Evolutionary conservation across 345 rosid species (phyloP).

Genomic region (Erucastrum elatum): DNA sequence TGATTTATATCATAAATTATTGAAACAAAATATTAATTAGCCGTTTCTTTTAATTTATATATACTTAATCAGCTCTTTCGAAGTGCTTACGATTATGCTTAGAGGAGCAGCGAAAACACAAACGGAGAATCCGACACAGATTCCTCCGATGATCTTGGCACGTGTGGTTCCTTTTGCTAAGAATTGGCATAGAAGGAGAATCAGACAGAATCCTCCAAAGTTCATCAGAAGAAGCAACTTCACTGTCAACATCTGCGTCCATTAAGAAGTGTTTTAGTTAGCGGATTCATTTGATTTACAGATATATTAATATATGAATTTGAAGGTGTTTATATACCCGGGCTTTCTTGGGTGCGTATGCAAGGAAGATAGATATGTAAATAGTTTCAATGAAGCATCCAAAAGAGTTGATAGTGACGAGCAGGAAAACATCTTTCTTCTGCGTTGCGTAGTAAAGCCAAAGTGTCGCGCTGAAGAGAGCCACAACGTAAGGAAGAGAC

Average conservation of each 20-base stretch:
- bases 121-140: slow-evolving; percentile 49
- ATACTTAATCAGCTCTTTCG: background rate
- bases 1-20: background rate
- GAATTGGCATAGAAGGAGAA: slow-evolving; percentile 52
- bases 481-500: slow-evolving; percentile 60
- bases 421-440: slow-evolving; percentile 58
- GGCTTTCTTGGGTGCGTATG: slow-evolving; percentile 53
- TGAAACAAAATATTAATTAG: background rate
- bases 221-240: slow-evolving; percentile 44
- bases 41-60: background rate
- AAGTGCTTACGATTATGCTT: slow-evolving; percentile 52
- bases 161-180: slow-evolving; percentile 45
- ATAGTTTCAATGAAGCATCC: slow-evolving; percentile 65
- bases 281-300: background rate
- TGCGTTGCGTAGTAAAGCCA: slow-evolving; percentile 65
- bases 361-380: slow-evolving; percentile 56
- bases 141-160: slow-evolving; percentile 54
- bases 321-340: slow-evolving; percentile 39
- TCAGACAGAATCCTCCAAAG: slow-evolving; percentile 48
- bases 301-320: background rate
- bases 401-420: slow-evolving; percentile 60
- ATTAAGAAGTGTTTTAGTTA: background rate
- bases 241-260: slow-evolving; percentile 49
- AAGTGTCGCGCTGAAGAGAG: slow-evolving; percentile 67
- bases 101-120: slow-evolving; percentile 66